Conservation (phyloP, 148 eudicot species). For the Euryodendron excelsum region DNA sequence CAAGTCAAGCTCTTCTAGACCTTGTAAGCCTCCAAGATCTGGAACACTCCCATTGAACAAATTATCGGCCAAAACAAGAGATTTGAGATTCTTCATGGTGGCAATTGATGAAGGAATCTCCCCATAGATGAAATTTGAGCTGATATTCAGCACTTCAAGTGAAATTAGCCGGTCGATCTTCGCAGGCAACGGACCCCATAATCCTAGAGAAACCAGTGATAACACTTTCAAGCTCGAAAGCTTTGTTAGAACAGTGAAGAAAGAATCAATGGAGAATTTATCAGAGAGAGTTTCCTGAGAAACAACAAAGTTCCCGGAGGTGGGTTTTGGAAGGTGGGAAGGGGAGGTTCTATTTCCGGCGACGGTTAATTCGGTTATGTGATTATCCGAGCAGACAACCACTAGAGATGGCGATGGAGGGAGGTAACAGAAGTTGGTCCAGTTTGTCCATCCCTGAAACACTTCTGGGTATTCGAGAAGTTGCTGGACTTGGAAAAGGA, state of each 20-base stretch:
- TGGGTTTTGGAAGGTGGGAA: constrained; percentile 21
- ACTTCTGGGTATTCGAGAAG: constrained; percentile 65
- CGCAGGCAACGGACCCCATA: constrained; percentile 79
- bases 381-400: constrained; percentile 60
- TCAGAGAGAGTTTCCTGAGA: constrained; percentile 41
- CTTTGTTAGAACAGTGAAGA: constrained; percentile 69
- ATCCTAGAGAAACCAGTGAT: constrained; percentile 69
- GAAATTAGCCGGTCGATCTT: constrained; percentile 53
- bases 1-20: constrained; percentile 64
- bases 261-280: constrained; percentile 64
- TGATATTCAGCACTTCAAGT: constrained; percentile 61
- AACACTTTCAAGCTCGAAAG: constrained; percentile 52
- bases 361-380: constrained; percentile 68
- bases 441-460: constrained; percentile 56
- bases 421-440: constrained; percentile 72
- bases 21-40: constrained; percentile 45
- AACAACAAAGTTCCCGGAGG: background rate
- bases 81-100: constrained; percentile 37
- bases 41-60: constrained; percentile 73
- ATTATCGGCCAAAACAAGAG: constrained; percentile 53
- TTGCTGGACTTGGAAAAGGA: constrained; percentile 55
- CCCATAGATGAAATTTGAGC: constrained; percentile 78
- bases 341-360: constrained; percentile 62
- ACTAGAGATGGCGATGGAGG: constrained; percentile 39
- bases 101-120: constrained; percentile 51